phyloP scores from a whole-genome alignment of 2,329 filamentous ascomycete genomes.

The Nemania bipapillata region DNA sequence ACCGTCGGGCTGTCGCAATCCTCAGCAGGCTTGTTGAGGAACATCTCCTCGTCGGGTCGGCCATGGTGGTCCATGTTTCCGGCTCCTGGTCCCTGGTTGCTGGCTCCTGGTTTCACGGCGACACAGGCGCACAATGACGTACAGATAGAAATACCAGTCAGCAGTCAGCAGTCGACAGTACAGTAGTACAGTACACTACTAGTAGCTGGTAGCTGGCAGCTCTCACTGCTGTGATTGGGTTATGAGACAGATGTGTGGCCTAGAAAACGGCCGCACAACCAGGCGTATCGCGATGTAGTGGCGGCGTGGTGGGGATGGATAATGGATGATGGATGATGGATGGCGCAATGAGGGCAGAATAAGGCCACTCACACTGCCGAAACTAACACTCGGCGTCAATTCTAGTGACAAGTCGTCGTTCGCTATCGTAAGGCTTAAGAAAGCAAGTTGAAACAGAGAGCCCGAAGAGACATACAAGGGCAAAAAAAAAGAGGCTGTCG shows the following conservation, averaged over 20 bases:
- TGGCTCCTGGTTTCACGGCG: conserved; percentile 16
- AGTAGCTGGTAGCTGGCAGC: conserved; percentile 46
- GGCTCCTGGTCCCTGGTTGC: too few relatives aligned
- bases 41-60: conserved; percentile 83
- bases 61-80: conserved; percentile 67
- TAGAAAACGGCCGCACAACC: conserved; percentile 14
- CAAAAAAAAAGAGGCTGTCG: conserved; percentile 38
- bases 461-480: conserved; percentile 13
- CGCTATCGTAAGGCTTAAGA: conserved; percentile 29
- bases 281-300: conserved; percentile 42
- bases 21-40: conserved; percentile 71
- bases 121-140: conserved; percentile 44
- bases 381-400: neutral
- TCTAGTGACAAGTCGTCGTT: conserved; percentile 27
- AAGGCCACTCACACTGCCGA: conserved; percentile 19
- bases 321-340: too few relatives aligned
- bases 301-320: conserved; percentile 45
- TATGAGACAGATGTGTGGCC: conserved; percentile 30
- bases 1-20: conserved; percentile 78
- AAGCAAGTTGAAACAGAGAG: conserved; percentile 42
- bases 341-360: conserved; percentile 31
- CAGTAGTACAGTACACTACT: too few relatives aligned
- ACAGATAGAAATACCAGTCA: conserved; percentile 17
- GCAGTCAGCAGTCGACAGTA: too few relatives aligned
- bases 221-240: neutral